These are phyloP conservation scores for Diplodia intermedia DNA, from an alignment of 2,329 filamentous ascomycete genomes.

Conservation along the genomic window DNA sequence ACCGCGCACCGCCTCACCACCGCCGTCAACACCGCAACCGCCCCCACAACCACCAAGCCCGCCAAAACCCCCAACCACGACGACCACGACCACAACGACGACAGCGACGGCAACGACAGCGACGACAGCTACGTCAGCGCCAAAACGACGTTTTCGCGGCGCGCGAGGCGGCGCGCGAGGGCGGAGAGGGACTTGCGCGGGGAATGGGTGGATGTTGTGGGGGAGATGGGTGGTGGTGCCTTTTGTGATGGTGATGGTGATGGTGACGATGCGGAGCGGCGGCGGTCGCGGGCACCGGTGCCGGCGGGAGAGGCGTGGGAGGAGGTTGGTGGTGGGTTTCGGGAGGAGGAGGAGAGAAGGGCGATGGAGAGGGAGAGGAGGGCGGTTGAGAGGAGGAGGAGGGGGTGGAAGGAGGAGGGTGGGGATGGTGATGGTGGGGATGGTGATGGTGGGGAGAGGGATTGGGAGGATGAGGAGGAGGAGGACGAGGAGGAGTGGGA, in stretches of 20 bases:
- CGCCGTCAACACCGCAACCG: neutral
- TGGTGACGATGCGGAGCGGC: neutral
- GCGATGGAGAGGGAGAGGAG: neutral
- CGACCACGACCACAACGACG: too few relatives aligned
- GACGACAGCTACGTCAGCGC: neutral
- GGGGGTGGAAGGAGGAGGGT: neutral
- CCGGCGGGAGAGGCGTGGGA: constrained; percentile 33
- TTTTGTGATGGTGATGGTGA: neutral
- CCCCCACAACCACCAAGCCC: too few relatives aligned
- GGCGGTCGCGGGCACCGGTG: too few relatives aligned
- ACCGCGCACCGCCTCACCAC: neutral
- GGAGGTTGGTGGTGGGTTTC: constrained; percentile 35
- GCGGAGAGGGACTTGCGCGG: constrained; percentile 43
- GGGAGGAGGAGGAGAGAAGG: neutral
- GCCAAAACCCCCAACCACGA: too few relatives aligned
- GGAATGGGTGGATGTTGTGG: constrained; percentile 39
- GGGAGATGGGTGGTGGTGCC: neutral
- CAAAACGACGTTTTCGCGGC: constrained; percentile 6
- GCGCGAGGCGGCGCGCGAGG: constrained; percentile 44
- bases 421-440: neutral
- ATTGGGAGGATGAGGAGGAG: constrained; percentile 34
- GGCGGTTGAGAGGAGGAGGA: neutral
- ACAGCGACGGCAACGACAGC: too few relatives aligned
- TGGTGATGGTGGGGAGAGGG: constrained; percentile 34
- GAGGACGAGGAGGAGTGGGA: constrained; percentile 37